phyloP scores from a whole-genome alignment of 1,284 basidiomycete species.

The Cutaneotrichosporon curvatum region DNA sequence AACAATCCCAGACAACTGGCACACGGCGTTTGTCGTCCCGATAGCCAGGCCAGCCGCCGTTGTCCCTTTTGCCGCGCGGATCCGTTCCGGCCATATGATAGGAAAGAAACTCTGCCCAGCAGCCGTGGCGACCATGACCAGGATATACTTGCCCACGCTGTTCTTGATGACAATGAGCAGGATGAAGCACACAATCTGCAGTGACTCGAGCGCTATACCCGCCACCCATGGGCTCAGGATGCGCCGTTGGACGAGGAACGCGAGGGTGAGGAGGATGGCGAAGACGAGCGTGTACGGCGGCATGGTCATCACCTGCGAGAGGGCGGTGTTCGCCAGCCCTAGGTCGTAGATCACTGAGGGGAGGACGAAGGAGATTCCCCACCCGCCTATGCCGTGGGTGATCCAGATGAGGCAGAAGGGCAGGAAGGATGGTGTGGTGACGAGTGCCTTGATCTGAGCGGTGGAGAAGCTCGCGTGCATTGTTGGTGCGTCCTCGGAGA shows the following conservation, averaged over 20 bases:
- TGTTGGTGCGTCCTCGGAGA: conserved; percentile 5
- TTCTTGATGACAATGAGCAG: conserved; percentile 3
- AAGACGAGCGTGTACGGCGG: conserved; percentile 14
- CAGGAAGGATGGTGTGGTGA: too few relatives aligned
- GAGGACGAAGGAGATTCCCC: conserved; percentile 12
- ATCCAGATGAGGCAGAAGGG: conserved; percentile 9
- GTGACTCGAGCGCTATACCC: not conserved
- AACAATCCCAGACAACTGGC: too few relatives aligned
- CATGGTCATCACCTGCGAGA: conserved; percentile 13
- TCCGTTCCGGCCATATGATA: conserved; percentile 10
- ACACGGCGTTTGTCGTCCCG: too few relatives aligned
- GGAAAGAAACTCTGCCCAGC: conserved; percentile 8
- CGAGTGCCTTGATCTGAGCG: too few relatives aligned
- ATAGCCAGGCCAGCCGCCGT: conserved; percentile 6
- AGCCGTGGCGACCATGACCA: conserved; percentile 9
- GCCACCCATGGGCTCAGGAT: conserved; percentile 2
- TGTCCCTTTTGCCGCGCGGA: conserved; percentile 6
- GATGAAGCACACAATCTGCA: conserved; percentile 9
- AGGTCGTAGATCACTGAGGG: conserved; percentile 12
- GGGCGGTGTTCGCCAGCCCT: conserved; percentile 5
- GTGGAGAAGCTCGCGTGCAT: too few relatives aligned
- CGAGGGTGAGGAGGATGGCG: conserved; percentile 7
- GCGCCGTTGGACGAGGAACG: conserved; percentile 1
- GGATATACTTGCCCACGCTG: conserved; percentile 4
- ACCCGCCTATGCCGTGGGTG: conserved; percentile 12